Conservation (phyloP, 805 yeast species). For the Nadsonia fulvescens region DNA sequence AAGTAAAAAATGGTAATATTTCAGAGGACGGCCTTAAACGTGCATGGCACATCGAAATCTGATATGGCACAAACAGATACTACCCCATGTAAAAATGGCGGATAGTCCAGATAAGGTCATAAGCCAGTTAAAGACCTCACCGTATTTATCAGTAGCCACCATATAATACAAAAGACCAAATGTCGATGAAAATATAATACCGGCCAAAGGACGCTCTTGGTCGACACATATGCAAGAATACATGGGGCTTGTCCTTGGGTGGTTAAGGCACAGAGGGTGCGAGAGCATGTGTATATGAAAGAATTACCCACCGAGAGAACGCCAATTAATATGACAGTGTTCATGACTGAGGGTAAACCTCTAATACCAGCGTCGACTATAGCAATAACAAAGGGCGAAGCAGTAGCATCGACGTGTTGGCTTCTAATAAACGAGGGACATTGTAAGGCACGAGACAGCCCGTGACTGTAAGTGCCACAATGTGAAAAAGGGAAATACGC, state of each 20-base stretch:
- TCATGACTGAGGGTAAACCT: conserved; percentile 53
- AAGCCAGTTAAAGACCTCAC: conserved; percentile 45
- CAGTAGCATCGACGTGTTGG: conserved; percentile 43
- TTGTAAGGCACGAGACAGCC: conserved; percentile 49
- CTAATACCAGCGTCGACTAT: conserved; percentile 42
- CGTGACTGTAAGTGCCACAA: conserved; percentile 30
- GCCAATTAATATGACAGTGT: conserved; percentile 48
- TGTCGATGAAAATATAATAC: conserved; percentile 26
- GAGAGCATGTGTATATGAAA: conserved; percentile 44
- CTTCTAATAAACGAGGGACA: conserved; percentile 28
- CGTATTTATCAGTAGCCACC: conserved; percentile 37
- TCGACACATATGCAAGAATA: conserved; percentile 43
- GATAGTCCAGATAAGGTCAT: conserved; percentile 44
- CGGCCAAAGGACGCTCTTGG: conserved; percentile 58
- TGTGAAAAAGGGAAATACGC: conserved; percentile 50
- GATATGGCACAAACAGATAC: conserved; percentile 40
- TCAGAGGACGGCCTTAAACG: conserved; percentile 40
- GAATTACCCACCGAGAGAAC: conserved; percentile 57
- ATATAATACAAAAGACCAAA: conserved; percentile 40
- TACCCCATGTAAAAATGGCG: conserved; percentile 45
- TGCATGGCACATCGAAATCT: conserved; percentile 45
- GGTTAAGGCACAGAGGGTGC: conserved; percentile 48
- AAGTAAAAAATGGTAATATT: conserved; percentile 42
- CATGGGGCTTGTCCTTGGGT: conserved; percentile 42
- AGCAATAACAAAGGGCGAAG: conserved; percentile 64